Percentiles rank a stretch among this genome's conserved stretches.
Conservation (phyloP, 768 basidiomycete genomes). For the Favolaschia claudopus region DNA sequence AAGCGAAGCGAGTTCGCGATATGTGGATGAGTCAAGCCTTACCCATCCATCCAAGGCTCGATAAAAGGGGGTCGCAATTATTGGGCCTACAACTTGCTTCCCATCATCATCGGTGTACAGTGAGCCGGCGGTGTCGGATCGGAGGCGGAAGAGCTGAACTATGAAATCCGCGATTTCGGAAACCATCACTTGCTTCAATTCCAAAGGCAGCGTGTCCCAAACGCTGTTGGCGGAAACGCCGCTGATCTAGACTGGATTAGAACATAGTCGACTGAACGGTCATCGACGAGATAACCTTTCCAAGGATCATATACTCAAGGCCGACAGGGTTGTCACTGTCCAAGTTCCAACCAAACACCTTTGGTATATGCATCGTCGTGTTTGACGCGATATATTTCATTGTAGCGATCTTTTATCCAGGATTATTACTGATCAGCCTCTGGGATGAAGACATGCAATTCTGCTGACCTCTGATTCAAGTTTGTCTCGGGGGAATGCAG, state of each 20-base stretch:
- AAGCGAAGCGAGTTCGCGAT: not conserved
- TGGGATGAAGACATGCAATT: not conserved
- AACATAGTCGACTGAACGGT: too few relatives aligned
- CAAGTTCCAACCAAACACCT: constrained; percentile 26
- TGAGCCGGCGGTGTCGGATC: constrained; percentile 25
- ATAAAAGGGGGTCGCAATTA: constrained; percentile 28
- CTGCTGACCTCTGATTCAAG: constrained; percentile 27
- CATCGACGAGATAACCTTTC: constrained; percentile 15
- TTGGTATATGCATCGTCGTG: constrained; percentile 22
- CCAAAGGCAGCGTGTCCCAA: constrained; percentile 22
- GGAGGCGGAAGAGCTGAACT: constrained; percentile 18
- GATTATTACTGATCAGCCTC: too few relatives aligned
- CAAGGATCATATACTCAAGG: constrained; percentile 30
- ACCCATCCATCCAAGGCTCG: constrained; percentile 25
- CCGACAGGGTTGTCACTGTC: constrained; percentile 25
- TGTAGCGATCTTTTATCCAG: constrained; percentile 30
- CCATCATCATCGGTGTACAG: constrained; percentile 15
- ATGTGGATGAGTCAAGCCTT: not conserved
- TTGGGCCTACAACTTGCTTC: constrained; percentile 24
- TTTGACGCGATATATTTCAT: constrained; percentile 20
- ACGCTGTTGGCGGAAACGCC: constrained; percentile 21
- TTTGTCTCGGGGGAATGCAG: constrained; percentile 31
- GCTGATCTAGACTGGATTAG: constrained; percentile 9
- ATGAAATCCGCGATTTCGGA: constrained; percentile 23
- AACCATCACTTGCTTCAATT: constrained; percentile 20